Evolutionary conservation across 2,329 filamentous ascomycete genomes (phyloP).

Genomic region (Cryphonectria nitschkei): DNA sequence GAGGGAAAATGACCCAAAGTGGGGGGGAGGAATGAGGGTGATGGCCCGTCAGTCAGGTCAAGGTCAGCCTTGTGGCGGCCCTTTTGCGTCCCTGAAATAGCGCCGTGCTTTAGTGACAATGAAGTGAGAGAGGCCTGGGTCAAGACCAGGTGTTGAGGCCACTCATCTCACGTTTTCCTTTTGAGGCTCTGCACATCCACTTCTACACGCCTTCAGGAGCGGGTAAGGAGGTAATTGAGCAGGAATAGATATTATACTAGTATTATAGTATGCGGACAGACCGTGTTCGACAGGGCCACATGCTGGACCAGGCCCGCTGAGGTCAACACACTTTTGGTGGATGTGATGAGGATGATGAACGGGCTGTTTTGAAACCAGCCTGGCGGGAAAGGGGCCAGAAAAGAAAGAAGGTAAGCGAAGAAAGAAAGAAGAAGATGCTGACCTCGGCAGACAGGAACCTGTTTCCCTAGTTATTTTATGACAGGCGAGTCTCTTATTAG

Average conservation of each 20-base stretch:
- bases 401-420: not conserved
- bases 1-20: not conserved
- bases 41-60: not conserved
- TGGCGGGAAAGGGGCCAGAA: not conserved
- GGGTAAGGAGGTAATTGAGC: not conserved
- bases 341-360: too few relatives aligned
- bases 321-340: not conserved
- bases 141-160: not conserved
- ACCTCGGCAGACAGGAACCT: not conserved
- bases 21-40: not conserved
- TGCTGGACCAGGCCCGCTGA: not conserved
- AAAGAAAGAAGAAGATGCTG: not conserved
- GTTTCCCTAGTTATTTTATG: not conserved
- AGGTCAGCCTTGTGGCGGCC: slow-evolving; percentile 14
- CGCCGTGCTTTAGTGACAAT: slow-evolving; percentile 5
- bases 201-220: not conserved
- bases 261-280: not conserved
- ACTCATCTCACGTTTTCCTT: not conserved
- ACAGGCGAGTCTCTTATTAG: slow-evolving; percentile 8
- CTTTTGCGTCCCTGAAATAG: slow-evolving; percentile 17
- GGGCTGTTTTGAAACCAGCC: slow-evolving; percentile 1
- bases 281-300: not conserved
- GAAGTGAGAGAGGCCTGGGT: not conserved
- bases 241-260: not conserved
- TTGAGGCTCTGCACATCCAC: not conserved